Evolutionary conservation across 495 filamentous ascomycete species (phyloP), one percentile per base, ranked within the genome.

Genomic region (Daldinia caldariorum): DNA sequence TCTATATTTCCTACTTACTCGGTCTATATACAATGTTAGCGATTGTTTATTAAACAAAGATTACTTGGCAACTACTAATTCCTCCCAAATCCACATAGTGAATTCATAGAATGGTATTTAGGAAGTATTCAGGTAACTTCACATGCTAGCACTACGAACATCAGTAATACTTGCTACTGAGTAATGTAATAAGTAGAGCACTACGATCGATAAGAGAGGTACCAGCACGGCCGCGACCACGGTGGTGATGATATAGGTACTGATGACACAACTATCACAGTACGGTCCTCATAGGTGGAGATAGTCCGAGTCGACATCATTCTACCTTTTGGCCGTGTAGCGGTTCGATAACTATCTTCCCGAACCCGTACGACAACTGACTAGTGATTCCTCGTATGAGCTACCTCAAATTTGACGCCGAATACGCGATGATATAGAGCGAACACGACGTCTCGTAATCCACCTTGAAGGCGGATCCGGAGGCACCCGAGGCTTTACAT

Each of bases 121-220:
- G 20, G 14, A 34, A 34, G 3, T 7, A 4, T 34, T 7, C n/a
- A 2, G 31, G 20, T 31, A 51, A 2, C 22, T 14, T 51, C 49
- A 51, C 41, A 43, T 43, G 39, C 1, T 6, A 45, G 16, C 16
- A 45, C 3, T 26, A 3, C 26, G 26, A 26, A 26, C 3, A 26
- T 26, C n/a, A n/a, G 26, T 26, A 26, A 26, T 26, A 26, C 3
- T 3, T 26, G 16, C 16, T 2, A 18, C 7, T 43, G 6, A 18
- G 41, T 16, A 9, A 4, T 22, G 9, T 3, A 47, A 47, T 12
- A 47, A 7, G 32, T 34, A 79, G 32, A 71, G 51, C 16, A 69
- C 60, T 5, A 75, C 43, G 29, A 77, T 65, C 3, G 69, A 67
- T n/a, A 38, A 45, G 22, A 75, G 60, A 13, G 73, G 72, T 14